phyloP scores from a whole-genome alignment of 306 rosid species.

The Rubus idaeus region DNA sequence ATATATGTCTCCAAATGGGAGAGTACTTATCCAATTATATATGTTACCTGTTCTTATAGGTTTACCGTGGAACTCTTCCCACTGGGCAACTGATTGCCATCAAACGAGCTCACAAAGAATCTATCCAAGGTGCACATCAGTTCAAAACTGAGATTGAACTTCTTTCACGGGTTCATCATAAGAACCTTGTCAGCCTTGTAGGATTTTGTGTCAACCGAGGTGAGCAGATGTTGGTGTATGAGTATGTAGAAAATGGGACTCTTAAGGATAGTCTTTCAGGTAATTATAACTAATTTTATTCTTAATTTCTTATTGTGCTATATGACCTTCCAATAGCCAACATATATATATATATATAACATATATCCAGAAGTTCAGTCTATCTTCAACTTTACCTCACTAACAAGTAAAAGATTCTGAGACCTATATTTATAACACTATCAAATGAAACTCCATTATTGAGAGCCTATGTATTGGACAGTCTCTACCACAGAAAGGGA shows the following conservation, averaged over 20 bases:
- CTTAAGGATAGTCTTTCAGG: constrained; percentile 70
- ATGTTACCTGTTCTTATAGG: constrained; percentile 28
- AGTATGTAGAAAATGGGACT: constrained; percentile 66
- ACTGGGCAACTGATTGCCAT: constrained; percentile 55
- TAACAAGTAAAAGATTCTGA: neutral
- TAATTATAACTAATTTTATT: constrained; percentile 20
- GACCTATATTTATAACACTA: neutral
- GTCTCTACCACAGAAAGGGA: neutral
- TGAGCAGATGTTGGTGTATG: constrained; percentile 74
- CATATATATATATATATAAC: too few relatives aligned
- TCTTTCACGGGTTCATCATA: constrained; percentile 69
- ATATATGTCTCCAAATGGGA: neutral
- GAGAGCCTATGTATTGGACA: neutral
- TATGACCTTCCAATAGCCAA: neutral
- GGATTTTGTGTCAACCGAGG: constrained; percentile 65
- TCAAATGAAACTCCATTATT: too few relatives aligned
- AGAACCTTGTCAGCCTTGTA: constrained; percentile 56
- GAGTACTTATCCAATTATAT: neutral
- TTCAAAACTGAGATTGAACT: constrained; percentile 74
- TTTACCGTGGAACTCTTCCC: constrained; percentile 50
- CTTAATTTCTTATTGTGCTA: too few relatives aligned
- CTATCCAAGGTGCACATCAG: constrained; percentile 57
- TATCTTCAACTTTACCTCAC: neutral
- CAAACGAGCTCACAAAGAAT: constrained; percentile 53
- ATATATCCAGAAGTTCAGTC: constrained; percentile 26